These are phyloP conservation scores for Infundibulicybe gibba DNA, from an alignment of 768 basidiomycete genomes.

Conservation along the genomic window DNA sequence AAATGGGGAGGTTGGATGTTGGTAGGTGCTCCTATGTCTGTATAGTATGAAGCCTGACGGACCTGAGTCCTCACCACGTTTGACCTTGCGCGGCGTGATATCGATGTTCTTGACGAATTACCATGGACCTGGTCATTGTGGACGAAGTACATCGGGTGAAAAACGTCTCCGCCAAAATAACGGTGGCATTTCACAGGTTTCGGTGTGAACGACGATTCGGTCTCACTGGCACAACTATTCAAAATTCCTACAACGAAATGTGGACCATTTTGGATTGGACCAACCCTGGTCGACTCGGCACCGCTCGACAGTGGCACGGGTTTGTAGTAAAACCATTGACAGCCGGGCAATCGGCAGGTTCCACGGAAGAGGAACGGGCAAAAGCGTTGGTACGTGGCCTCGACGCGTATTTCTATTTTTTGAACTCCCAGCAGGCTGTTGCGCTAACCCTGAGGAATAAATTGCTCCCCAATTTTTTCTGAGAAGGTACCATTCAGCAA, in stretches of 20 bases:
- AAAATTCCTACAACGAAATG: constrained; percentile 88
- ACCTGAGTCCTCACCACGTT: constrained; percentile 75
- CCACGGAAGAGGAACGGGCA: constrained; percentile 59
- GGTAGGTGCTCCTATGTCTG: constrained; percentile 40
- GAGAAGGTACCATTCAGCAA: constrained; percentile 47
- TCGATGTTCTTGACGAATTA: constrained; percentile 63
- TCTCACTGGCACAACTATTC: constrained; percentile 76
- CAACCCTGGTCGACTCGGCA: constrained; percentile 78
- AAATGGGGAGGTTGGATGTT: constrained; percentile 79
- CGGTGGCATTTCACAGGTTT: constrained; percentile 70
- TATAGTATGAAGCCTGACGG: constrained; percentile 1
- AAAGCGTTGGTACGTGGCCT: constrained; percentile 37
- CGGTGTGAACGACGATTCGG: constrained; percentile 71
- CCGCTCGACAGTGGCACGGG: constrained; percentile 69
- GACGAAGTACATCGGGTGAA: constrained; percentile 94
- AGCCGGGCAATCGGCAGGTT: constrained; percentile 60
- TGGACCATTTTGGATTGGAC: constrained; percentile 94
- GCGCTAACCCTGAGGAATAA: constrained; percentile 60
- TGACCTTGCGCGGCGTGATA: constrained; percentile 69
- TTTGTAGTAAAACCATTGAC: constrained; percentile 68
- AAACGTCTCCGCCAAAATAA: constrained; percentile 65
- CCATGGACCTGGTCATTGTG: constrained; percentile 73
- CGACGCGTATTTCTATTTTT: background rate
- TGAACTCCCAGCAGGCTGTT: constrained; percentile 37
- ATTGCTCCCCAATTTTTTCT: constrained; percentile 82